phyloP scores from a whole-genome alignment of 164 flowering plant genomes.

The Platanus orientalis region DNA sequence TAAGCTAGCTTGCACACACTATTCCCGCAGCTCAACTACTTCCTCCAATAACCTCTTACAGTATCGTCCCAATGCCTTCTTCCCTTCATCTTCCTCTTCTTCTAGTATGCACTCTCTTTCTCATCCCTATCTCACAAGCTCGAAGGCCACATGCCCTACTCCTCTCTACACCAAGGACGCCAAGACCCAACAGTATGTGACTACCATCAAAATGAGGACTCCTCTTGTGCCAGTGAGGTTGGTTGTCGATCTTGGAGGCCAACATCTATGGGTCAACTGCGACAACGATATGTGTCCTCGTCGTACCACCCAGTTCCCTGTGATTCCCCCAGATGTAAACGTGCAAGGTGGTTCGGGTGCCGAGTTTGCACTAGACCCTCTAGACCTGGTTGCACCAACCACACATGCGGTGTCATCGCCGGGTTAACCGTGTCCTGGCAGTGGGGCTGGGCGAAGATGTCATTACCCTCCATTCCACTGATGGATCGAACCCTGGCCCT shows the following conservation, averaged over 20 bases:
- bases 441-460: neutral
- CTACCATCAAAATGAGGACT: neutral
- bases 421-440: neutral
- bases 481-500: neutral
- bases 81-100: too few relatives aligned
- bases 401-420: neutral
- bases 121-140: too few relatives aligned
- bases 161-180: too few relatives aligned
- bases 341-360: neutral
- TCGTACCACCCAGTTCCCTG: neutral
- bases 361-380: neutral
- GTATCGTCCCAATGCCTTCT: too few relatives aligned
- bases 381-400: neutral
- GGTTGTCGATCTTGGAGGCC: neutral
- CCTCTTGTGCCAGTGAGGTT: neutral
- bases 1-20: too few relatives aligned
- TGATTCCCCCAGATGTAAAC: neutral
- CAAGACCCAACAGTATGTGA: neutral
- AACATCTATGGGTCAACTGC: neutral
- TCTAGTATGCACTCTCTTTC: too few relatives aligned
- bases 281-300: neutral
- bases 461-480: neutral
- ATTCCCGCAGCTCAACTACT: too few relatives aligned
- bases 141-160: too few relatives aligned
- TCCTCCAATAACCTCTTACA: too few relatives aligned